Conservation (phyloP, 805 yeast species). For the Ogataea angusta region DNA sequence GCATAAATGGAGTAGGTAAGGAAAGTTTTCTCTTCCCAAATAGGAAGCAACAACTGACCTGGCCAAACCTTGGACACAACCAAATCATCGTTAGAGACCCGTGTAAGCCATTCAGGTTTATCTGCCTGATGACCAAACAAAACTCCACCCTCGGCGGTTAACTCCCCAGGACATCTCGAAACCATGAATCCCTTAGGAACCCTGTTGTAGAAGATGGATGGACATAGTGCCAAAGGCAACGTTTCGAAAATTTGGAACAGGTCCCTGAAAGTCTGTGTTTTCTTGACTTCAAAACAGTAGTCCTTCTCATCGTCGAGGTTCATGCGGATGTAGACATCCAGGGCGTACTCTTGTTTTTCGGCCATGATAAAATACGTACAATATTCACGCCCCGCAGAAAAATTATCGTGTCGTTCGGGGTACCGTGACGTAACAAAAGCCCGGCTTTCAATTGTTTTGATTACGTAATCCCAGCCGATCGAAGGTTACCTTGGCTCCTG, state of each 20-base stretch:
- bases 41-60: constrained; percentile 81
- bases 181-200: constrained; percentile 64
- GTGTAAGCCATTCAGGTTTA: constrained; percentile 41
- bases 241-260: constrained; percentile 59
- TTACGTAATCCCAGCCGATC: background rate
- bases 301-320: constrained; percentile 84
- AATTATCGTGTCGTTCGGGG: background rate
- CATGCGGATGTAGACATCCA: constrained; percentile 70
- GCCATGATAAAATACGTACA: constrained; percentile 5
- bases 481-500: too few species aligned
- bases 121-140: constrained; percentile 63
- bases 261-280: constrained; percentile 55
- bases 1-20: constrained; percentile 38
- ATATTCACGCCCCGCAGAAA: constrained; percentile 9
- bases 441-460: background rate
- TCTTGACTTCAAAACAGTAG: constrained; percentile 76
- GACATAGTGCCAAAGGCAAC: constrained; percentile 75
- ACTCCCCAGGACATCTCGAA: constrained; percentile 68
- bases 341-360: constrained; percentile 9
- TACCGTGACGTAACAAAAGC: background rate
- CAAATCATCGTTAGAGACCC: constrained; percentile 46
- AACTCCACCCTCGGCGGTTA: constrained; percentile 81
- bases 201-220: constrained; percentile 67
- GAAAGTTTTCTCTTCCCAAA: constrained; percentile 53
- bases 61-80: constrained; percentile 74